A percentile compares a stretch with the other conserved stretches of the same genome.
Evolutionary conservation across 192 early-diverging fungal genomes (phyloP).

Genomic region (Helicostylum pulchrum): DNA sequence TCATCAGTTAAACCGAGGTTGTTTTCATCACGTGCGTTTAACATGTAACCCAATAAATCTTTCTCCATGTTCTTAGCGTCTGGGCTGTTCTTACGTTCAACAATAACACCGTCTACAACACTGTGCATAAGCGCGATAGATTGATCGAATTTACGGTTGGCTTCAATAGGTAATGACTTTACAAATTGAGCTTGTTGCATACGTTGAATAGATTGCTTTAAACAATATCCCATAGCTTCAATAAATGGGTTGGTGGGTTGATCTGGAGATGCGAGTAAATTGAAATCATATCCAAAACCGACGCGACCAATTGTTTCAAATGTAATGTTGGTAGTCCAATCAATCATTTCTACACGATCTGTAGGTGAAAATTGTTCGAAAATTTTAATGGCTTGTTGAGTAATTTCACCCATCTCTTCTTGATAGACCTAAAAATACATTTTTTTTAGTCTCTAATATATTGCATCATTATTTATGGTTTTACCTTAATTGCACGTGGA

Average conservation of each 20-base stretch:
- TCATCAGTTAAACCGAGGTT: slow-evolving; percentile 36
- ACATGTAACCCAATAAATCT: slow-evolving; percentile 57
- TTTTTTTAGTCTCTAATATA: background rate
- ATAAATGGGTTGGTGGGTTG: slow-evolving; percentile 32
- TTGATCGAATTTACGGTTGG: slow-evolving; percentile 40
- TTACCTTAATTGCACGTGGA: slow-evolving; percentile 30
- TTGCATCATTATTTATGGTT: background rate
- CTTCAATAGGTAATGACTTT: slow-evolving; percentile 42
- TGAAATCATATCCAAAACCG: slow-evolving; percentile 58
- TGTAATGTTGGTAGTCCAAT: slow-evolving; percentile 55
- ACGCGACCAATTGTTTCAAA: slow-evolving; percentile 54
- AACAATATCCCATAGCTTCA: slow-evolving; percentile 34
- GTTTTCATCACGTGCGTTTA: slow-evolving; percentile 41
- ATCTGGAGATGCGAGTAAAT: slow-evolving; percentile 24
- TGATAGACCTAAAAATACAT: slow-evolving; percentile 27
- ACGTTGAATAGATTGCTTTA: slow-evolving; percentile 15
- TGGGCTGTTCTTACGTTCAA: slow-evolving; percentile 37
- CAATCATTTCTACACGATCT: slow-evolving; percentile 37
- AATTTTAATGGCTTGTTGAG: slow-evolving; percentile 25
- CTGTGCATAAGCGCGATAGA: slow-evolving; percentile 38
- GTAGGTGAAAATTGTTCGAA: slow-evolving; percentile 33
- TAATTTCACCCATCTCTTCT: slow-evolving; percentile 42
- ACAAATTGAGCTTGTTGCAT: slow-evolving; percentile 16
- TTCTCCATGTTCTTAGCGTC: slow-evolving; percentile 29
- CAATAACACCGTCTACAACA: slow-evolving; percentile 46